phyloP scores from a whole-genome alignment of 768 basidiomycete species.

The Ramaria sp. region DNA sequence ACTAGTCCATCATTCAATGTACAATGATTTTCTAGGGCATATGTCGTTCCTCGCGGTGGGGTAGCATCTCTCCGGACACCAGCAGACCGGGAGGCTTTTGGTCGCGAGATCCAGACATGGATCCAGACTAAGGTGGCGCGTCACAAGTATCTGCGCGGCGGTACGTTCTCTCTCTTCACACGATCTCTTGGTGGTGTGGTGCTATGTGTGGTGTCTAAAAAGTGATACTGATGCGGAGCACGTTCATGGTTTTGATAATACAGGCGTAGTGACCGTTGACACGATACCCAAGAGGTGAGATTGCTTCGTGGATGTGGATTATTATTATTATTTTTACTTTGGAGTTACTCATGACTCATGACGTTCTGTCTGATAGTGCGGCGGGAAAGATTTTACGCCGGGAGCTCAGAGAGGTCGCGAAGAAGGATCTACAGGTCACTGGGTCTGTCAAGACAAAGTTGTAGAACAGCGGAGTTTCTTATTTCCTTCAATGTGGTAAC shows the following conservation, averaged over 20 bases:
- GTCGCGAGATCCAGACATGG: constrained; percentile 50
- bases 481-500: too few relatives aligned
- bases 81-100: constrained; percentile 26
- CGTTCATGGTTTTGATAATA: neutral
- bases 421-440: constrained; percentile 30
- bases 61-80: constrained; percentile 8
- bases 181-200: neutral
- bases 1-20: neutral
- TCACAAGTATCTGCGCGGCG: constrained; percentile 72
- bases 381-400: constrained; percentile 82
- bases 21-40: constrained; percentile 2
- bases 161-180: constrained; percentile 15
- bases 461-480: too few relatives aligned
- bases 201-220: too few relatives aligned
- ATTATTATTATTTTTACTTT: neutral
- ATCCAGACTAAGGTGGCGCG: constrained; percentile 53
- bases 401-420: constrained; percentile 58
- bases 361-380: constrained; percentile 37
- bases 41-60: constrained; percentile 2
- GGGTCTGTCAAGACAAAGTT: neutral
- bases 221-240: neutral
- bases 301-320: neutral
- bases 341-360: neutral
- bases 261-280: constrained; percentile 44
- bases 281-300: constrained; percentile 45